Evolutionary conservation across 2,329 filamentous ascomycete genomes (phyloP).

Genomic region (Clarireedia hainanense): DNA sequence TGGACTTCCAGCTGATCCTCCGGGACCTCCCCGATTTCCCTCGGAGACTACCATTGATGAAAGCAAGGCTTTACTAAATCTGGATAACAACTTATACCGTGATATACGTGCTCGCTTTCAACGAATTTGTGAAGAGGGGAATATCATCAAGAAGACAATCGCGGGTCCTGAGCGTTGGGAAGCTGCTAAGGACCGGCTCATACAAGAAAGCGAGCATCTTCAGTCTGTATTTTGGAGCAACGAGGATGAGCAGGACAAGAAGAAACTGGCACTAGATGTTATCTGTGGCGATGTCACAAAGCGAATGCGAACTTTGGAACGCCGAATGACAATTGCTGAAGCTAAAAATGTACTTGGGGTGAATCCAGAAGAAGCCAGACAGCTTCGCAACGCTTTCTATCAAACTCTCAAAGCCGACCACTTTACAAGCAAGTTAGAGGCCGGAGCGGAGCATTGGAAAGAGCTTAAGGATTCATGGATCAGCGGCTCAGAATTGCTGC

Average conservation of each 20-base stretch:
- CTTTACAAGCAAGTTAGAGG: conserved; percentile 66
- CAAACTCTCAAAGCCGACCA: conserved; percentile 55
- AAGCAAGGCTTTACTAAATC: conserved; percentile 59
- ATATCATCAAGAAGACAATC: conserved; percentile 67
- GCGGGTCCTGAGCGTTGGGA: conserved; percentile 70
- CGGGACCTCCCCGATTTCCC: conserved; percentile 64
- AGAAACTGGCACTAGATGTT: conserved; percentile 64
- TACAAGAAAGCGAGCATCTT: conserved; percentile 57
- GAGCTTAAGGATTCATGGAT: conserved; percentile 64
- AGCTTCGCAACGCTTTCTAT: conserved; percentile 59
- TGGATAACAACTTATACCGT: conserved; percentile 57
- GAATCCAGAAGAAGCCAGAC: conserved; percentile 59
- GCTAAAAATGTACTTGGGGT: conserved; percentile 66
- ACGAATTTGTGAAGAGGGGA: conserved; percentile 58
- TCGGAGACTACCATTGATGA: conserved; percentile 79
- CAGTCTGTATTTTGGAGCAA: conserved; percentile 52
- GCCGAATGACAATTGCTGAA: conserved; percentile 63
- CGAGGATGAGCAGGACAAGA: conserved; percentile 50
- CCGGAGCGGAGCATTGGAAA: conserved; percentile 63
- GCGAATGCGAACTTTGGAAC: conserved; percentile 58
- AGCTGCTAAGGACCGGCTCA: conserved; percentile 57
- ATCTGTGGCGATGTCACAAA: conserved; percentile 80
- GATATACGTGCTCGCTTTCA: conserved; percentile 60
- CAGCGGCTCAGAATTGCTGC: conserved; percentile 46
- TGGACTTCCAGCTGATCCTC: conserved; percentile 58